These are phyloP conservation scores for Boletellus sp. DNA, from an alignment of 768 basidiomycete genomes.

Conservation along the genomic window DNA sequence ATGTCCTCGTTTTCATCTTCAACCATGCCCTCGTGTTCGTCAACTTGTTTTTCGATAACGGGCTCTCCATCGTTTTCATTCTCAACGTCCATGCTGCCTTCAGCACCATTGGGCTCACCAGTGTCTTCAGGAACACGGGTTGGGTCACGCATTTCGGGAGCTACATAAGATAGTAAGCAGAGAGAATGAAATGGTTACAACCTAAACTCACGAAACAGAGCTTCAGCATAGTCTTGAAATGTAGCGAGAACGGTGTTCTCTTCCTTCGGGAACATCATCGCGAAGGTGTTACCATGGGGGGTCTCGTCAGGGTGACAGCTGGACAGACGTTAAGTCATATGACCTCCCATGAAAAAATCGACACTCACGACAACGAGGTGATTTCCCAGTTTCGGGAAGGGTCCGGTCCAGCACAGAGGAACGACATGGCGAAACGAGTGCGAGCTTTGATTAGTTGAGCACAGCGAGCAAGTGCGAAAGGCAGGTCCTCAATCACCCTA, in stretches of 20 bases:
- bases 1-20: too few relatives aligned
- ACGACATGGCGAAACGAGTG: not conserved
- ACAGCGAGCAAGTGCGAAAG: not conserved
- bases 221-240: constrained; percentile 1
- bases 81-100: too few relatives aligned
- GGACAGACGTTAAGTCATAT: not conserved
- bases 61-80: too few relatives aligned
- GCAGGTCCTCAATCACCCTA: constrained; percentile 2
- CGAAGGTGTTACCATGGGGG: not conserved
- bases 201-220: constrained; percentile 1
- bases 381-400: constrained; percentile 3
- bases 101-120: too few relatives aligned
- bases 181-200: too few relatives aligned
- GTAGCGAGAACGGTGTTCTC: not conserved
- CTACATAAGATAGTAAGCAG: too few relatives aligned
- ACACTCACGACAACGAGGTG: not conserved
- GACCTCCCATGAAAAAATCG: not conserved
- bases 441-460: not conserved
- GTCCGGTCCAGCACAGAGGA: constrained; percentile 3
- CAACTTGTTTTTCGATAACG: too few relatives aligned
- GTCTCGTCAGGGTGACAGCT: constrained; percentile 1
- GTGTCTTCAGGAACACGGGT: too few relatives aligned
- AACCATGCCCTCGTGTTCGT: too few relatives aligned
- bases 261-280: not conserved
- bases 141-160: too few relatives aligned